phyloP scores from a whole-genome alignment of 2,329 filamentous ascomycete genomes.

The Botrytis deweyae region DNA sequence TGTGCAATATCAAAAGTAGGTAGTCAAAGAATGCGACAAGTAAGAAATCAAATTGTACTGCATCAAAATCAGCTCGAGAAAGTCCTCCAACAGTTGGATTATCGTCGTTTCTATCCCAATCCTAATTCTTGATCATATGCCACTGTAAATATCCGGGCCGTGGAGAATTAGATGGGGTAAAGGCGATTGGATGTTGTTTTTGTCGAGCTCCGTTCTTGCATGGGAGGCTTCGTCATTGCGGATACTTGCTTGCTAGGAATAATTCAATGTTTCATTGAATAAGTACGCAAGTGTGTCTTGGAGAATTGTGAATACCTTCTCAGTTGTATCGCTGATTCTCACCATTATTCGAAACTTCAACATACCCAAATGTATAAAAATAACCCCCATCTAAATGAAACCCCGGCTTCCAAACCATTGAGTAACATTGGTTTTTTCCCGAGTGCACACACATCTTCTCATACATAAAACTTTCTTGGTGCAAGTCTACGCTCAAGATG shows the following conservation, averaged over 20 bases:
- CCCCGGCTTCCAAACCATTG: background rate
- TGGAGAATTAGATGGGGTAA: background rate
- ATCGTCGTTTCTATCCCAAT: background rate
- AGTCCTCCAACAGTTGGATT: background rate
- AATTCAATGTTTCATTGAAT: background rate
- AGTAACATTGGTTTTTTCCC: background rate
- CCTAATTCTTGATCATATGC: background rate
- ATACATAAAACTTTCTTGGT: background rate
- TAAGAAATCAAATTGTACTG: background rate
- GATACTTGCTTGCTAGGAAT: background rate
- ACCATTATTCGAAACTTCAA: background rate
- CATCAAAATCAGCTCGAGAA: background rate
- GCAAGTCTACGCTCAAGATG: background rate
- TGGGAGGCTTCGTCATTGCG: background rate
- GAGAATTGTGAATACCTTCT: background rate
- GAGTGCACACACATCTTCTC: background rate
- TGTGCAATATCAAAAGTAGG: background rate
- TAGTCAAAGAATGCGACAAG: background rate
- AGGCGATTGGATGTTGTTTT: background rate
- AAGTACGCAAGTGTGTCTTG: background rate
- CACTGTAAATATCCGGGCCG: constrained; percentile 8
- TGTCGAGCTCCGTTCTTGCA: background rate
- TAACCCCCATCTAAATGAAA: background rate
- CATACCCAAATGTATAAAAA: background rate
- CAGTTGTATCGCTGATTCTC: background rate